Evolutionary conservation across 140 eudicot species (phyloP).

Genomic region (Ambrosia hybrid): DNA sequence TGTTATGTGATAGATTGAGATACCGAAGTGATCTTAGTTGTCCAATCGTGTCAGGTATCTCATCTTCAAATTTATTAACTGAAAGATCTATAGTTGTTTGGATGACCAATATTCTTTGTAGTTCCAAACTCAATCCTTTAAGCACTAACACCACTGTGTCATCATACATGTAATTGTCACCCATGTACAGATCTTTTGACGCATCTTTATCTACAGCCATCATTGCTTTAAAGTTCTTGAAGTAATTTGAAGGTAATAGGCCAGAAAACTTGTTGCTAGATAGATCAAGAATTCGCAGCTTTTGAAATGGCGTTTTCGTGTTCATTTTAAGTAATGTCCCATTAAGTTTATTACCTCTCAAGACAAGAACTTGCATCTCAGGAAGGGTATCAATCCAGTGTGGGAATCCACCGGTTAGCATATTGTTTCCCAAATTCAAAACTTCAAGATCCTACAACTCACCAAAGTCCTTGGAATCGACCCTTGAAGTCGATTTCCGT

Average conservation of each 20-base stretch:
- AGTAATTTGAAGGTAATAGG: constrained; percentile 17
- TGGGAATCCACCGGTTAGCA: constrained; percentile 16
- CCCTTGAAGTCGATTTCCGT: constrained; percentile 27
- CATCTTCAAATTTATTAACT: constrained; percentile 30
- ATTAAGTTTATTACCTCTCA: constrained; percentile 24
- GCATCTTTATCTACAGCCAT: background rate
- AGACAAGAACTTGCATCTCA: constrained; percentile 26
- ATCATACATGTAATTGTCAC: background rate
- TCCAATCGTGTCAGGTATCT: constrained; percentile 16
- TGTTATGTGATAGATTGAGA: constrained; percentile 37
- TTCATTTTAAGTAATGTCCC: constrained; percentile 19
- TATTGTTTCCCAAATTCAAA: constrained; percentile 32
- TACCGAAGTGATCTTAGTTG: constrained; percentile 15
- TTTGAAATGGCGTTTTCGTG: constrained; percentile 14
- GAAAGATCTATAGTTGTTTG: constrained; percentile 33
- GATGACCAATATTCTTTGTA: constrained; percentile 10
- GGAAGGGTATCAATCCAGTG: constrained; percentile 34
- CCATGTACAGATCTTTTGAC: constrained; percentile 3
- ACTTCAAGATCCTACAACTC: constrained; percentile 18
- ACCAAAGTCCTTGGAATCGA: constrained; percentile 5
- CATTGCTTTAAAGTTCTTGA: constrained; percentile 16
- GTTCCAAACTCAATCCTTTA: constrained; percentile 21
- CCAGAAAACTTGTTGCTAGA: constrained; percentile 33
- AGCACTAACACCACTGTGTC: background rate
- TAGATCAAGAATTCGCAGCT: constrained; percentile 32